Evolutionary conservation across 768 basidiomycete species (phyloP).

Genomic region (Agrocybe pediades): DNA sequence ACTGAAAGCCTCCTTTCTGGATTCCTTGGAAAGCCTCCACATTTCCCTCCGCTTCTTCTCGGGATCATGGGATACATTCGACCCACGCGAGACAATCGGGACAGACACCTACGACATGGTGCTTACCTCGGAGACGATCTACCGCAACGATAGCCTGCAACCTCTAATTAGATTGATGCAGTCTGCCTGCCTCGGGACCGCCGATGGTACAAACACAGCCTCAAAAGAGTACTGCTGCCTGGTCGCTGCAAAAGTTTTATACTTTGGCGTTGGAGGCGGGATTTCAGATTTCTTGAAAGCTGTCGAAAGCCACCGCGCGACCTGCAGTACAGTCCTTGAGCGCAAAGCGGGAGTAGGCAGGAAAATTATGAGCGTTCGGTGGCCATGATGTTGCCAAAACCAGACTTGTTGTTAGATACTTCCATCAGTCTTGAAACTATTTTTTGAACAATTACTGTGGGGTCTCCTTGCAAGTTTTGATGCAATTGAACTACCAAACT

Average conservation of each 20-base stretch:
- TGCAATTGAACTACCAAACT: no score
- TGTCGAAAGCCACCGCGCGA: conserved; percentile 37
- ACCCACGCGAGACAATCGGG: conserved; percentile 31
- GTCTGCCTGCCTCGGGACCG: conserved; percentile 30
- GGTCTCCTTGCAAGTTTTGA: no score
- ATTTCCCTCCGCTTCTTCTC: conserved; percentile 75
- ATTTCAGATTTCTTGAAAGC: conserved; percentile 69
- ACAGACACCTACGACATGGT: conserved; percentile 63
- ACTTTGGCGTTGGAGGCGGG: conserved; percentile 95
- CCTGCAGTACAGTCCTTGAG: conserved; percentile 66
- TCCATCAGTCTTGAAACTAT: no score
- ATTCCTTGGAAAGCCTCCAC: conserved; percentile 52
- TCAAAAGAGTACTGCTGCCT: conserved; percentile 49
- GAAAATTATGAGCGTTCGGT: conserved; percentile 27
- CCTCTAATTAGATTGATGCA: conserved; percentile 59
- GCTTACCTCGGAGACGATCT: conserved; percentile 93
- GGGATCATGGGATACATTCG: conserved; percentile 76
- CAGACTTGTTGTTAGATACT: no score
- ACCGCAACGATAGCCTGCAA: conserved; percentile 63
- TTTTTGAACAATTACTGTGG: no score
- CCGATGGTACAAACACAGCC: not conserved
- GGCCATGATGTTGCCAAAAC: no score
- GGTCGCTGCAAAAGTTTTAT: conserved; percentile 89
- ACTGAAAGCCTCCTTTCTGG: conserved; percentile 65
- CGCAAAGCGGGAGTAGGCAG: conserved; percentile 69